phyloP scores from a whole-genome alignment of 1,284 basidiomycete species.

The Ganoderma sinense region DNA sequence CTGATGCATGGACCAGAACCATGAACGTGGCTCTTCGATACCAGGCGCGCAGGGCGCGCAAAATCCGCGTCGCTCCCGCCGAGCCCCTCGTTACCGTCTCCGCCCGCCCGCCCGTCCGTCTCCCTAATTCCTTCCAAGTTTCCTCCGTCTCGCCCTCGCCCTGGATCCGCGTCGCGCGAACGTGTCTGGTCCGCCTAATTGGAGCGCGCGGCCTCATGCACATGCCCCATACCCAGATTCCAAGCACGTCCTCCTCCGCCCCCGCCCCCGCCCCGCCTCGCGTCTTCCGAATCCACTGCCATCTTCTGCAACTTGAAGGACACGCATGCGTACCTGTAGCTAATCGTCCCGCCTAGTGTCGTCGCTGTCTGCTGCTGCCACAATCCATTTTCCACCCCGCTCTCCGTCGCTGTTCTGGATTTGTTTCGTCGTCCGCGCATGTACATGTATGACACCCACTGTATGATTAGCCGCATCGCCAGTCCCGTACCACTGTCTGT shows the following conservation, averaged over 20 bases:
- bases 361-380: conserved; percentile 22
- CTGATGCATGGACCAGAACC: neutral
- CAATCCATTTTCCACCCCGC: neutral
- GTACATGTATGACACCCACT: conserved; percentile 11
- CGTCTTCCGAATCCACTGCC: neutral
- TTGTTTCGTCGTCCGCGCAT: neutral
- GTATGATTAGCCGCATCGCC: conserved; percentile 15
- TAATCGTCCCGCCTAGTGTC: conserved; percentile 19
- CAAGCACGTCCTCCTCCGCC: neutral
- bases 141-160: neutral
- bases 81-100: neutral
- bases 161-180: neutral
- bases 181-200: neutral
- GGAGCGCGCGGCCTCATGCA: neutral
- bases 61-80: conserved; percentile 1
- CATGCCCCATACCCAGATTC: neutral
- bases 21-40: neutral
- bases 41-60: conserved; percentile 20
- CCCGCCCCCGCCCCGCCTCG: too few species aligned
- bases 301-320: conserved; percentile 19
- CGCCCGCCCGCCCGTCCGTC: neutral
- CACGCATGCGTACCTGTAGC: conserved; percentile 26
- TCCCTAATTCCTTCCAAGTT: neutral
- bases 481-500: neutral
- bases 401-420: neutral